Conservation (phyloP, 441 rosid species). For the Kokia cookei region DNA sequence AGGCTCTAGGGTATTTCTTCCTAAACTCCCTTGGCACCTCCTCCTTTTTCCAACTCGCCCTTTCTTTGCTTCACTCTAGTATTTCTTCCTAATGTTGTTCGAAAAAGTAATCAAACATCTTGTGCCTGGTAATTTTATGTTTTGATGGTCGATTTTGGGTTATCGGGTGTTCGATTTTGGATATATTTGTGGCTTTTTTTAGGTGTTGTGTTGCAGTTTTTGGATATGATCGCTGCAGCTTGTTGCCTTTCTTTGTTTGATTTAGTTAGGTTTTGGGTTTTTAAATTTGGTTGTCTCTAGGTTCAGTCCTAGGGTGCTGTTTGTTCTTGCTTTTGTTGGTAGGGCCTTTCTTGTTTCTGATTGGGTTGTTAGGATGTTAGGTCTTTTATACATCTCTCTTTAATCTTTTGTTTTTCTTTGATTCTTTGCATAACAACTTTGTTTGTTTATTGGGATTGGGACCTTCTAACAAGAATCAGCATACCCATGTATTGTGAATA, state of each 20-base stretch:
- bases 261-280: not conserved
- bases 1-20: not conserved
- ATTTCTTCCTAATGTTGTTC: not conserved
- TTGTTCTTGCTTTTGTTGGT: not conserved
- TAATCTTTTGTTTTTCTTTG: conserved; percentile 5
- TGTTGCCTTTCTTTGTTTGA: not conserved
- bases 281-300: not conserved
- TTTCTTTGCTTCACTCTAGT: not conserved
- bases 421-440: conserved; percentile 20
- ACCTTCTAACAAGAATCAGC: conserved; percentile 31
- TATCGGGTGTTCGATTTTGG: not conserved
- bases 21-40: not conserved
- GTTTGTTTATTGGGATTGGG: conserved; percentile 24
- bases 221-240: not conserved
- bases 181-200: not conserved
- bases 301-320: not conserved
- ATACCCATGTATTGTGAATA: conserved; percentile 53
- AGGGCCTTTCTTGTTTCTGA: not conserved
- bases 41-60: not conserved
- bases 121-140: not conserved
- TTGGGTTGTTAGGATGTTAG: not conserved
- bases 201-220: not conserved
- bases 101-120: not conserved
- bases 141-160: not conserved
- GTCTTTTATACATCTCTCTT: conserved; percentile 3